Conservation (phyloP, 2,329 filamentous ascomycete species). For the Aspergillus caelatus region DNA sequence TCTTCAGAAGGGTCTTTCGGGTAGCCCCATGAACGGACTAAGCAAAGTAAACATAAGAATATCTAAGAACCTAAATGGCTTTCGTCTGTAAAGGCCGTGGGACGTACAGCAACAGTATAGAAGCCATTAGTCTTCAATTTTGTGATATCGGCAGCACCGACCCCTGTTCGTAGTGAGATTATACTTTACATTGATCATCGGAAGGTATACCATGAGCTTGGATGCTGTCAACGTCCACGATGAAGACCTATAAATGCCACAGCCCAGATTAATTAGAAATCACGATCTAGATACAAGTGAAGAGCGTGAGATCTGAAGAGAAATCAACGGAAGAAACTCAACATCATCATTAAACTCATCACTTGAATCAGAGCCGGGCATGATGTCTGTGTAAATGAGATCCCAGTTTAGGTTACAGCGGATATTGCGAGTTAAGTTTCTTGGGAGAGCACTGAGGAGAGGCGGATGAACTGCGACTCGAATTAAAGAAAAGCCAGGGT, state of each 20-base stretch:
- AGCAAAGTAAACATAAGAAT: conserved; percentile 3
- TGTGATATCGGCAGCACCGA: conserved; percentile 66
- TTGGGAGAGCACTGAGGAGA: not conserved
- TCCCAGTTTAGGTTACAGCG: not conserved
- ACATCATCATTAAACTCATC: conserved; percentile 58
- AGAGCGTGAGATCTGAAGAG: not conserved
- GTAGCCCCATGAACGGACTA: conserved; percentile 64
- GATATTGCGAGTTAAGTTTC: not conserved
- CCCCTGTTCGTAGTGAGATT: conserved; percentile 45
- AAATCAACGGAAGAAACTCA: conserved; percentile 8
- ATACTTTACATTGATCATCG: not conserved
- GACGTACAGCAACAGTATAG: conserved; percentile 63
- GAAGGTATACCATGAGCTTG: conserved; percentile 61
- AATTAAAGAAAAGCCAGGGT: not conserved
- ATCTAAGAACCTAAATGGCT: not conserved
- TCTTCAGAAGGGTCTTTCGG: conserved; percentile 63
- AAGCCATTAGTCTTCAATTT: conserved; percentile 67
- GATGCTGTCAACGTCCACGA: conserved; percentile 68
- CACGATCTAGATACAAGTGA: not conserved
- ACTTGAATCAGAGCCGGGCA: conserved; percentile 57
- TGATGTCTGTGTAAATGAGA: conserved; percentile 27
- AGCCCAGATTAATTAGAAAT: not conserved
- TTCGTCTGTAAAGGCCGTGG: not conserved
- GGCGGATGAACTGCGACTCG: too few relatives aligned
- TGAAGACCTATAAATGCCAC: conserved; percentile 52